phyloP scores from a whole-genome alignment of 768 basidiomycete genomes.

The Termitomyces sp. region DNA sequence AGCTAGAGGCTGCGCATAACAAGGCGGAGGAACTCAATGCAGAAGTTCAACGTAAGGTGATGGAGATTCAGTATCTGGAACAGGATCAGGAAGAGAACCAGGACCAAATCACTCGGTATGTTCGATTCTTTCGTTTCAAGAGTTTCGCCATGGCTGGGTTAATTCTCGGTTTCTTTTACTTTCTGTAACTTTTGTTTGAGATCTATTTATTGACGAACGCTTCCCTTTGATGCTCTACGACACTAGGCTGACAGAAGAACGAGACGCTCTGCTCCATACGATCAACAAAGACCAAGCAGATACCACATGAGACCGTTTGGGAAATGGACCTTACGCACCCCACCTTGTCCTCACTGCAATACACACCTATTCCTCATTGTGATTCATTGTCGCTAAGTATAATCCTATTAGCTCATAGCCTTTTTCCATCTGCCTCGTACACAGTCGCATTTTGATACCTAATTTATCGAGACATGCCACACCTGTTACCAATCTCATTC shows the following conservation, averaged over 20 bases:
- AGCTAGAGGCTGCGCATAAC: slow-evolving; percentile 47
- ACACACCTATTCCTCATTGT: not conserved
- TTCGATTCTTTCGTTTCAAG: slow-evolving; percentile 53
- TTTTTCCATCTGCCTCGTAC: slow-evolving; percentile 1
- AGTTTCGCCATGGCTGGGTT: slow-evolving; percentile 45
- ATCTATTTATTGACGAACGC: slow-evolving; percentile 31
- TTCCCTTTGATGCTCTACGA: slow-evolving; percentile 18
- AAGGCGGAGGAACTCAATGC: slow-evolving; percentile 51
- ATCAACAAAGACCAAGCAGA: slow-evolving; percentile 15
- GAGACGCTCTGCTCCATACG: slow-evolving; percentile 39
- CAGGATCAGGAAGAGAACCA: slow-evolving; percentile 73
- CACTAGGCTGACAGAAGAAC: slow-evolving; percentile 64
- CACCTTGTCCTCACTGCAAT: not conserved
- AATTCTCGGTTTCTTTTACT: slow-evolving; percentile 50
- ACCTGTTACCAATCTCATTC: slow-evolving; percentile 6
- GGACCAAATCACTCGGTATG: slow-evolving; percentile 77
- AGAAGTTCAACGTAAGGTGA: slow-evolving; percentile 60
- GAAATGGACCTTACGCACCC: not conserved
- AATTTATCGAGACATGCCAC: slow-evolving; percentile 11
- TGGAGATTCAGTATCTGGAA: slow-evolving; percentile 80
- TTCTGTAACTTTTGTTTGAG: slow-evolving; percentile 34
- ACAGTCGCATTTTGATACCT: slow-evolving; percentile 9
- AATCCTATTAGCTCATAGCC: not conserved
- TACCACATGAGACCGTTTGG: slow-evolving; percentile 13
- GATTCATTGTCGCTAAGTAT: slow-evolving; percentile 3